phyloP scores from a whole-genome alignment of 352 stramenopile genomes.

The Phytopythium boreale region DNA sequence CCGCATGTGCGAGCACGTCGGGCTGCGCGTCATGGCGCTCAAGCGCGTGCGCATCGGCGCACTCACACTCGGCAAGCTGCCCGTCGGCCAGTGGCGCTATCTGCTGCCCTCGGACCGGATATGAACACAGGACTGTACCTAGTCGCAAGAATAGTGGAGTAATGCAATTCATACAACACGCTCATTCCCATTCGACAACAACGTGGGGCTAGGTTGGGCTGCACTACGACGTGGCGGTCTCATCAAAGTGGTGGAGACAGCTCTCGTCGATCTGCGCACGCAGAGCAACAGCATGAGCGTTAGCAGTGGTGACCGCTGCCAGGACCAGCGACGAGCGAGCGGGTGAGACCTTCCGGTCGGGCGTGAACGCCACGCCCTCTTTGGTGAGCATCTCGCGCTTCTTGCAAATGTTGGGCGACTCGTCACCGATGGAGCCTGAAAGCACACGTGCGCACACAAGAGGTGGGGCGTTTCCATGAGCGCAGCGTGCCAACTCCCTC shows the following conservation, averaged over 20 bases:
- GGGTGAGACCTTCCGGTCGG: constrained; percentile 47
- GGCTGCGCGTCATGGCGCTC: constrained; percentile 86
- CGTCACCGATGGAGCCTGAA: constrained; percentile 54
- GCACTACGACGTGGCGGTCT: neutral
- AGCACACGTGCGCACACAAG: neutral
- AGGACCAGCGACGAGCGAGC: neutral
- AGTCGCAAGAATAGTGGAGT: neutral
- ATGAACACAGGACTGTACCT: constrained; percentile 20
- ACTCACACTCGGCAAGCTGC: constrained; percentile 77
- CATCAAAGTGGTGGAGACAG: constrained; percentile 50
- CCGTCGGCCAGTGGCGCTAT: constrained; percentile 78
- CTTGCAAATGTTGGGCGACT: constrained; percentile 57
- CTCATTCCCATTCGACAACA: neutral
- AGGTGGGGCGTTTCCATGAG: constrained; percentile 1
- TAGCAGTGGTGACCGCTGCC: too few relatives aligned
- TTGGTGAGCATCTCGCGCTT: constrained; percentile 58
- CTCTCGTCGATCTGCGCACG: constrained; percentile 35
- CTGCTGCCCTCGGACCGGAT: constrained; percentile 65
- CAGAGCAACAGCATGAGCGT: neutral
- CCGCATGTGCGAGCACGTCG: constrained; percentile 93
- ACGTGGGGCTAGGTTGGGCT: neutral
- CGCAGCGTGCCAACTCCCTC: neutral
- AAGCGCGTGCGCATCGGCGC: constrained; percentile 90
- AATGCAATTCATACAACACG: neutral
- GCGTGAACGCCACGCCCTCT: constrained; percentile 64